Evolutionary conservation across 768 basidiomycete species (phyloP), one percentile per base, ranked within the genome.

Genomic region (Phanerochaete carnosa): DNA sequence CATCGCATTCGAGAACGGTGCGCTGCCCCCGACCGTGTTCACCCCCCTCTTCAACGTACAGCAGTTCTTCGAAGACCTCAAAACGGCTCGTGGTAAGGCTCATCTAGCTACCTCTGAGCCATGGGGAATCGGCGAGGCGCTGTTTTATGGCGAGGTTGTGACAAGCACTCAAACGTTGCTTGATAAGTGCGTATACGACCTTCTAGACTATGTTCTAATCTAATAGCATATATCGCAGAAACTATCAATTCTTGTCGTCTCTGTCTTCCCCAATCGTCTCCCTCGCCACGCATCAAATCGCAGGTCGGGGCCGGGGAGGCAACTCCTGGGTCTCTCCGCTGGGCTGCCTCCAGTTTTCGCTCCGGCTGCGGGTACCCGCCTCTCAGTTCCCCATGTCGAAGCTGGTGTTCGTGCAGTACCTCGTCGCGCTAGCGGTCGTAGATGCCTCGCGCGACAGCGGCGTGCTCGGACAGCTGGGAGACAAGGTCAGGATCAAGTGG

Each of bases 111-210:
- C 62, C 15, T 57, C 70, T 11, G 65, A 71, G 25, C 54, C 68
- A 5, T 85, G 85, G 81, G 81, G 83, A 2, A 71, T 90, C 3
- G 95, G 95, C 0, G 93, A 95, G 61, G 80, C 84, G 37, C 69
- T 98, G 29, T 65, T 95, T 9, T 98, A 98, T 64, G 89, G 90
- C 32, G 93, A 97, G 72, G 86, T 86, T 0, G 90, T 99, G 12
- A 94, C 94, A 1, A 95, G 92, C 65, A 98, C 96, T 0, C 97
- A 98, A 71, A 95, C 94, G 1, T 85, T 98, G 83, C 78, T 98
- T 4, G 93, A 97, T 69, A 91, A 87, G 96, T 95, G 16, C 51
- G 63, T 45, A 12, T 32, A 22, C 1, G 25, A 39, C 58, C n/a
- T 22, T 19, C 45, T 32, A 49, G 45, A 57, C 62, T 58, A 57